Base-by-base conservation (phyloP, 225 moss, liverwort and hornwort species). In the Physcomitrellopsis africana region DNA sequence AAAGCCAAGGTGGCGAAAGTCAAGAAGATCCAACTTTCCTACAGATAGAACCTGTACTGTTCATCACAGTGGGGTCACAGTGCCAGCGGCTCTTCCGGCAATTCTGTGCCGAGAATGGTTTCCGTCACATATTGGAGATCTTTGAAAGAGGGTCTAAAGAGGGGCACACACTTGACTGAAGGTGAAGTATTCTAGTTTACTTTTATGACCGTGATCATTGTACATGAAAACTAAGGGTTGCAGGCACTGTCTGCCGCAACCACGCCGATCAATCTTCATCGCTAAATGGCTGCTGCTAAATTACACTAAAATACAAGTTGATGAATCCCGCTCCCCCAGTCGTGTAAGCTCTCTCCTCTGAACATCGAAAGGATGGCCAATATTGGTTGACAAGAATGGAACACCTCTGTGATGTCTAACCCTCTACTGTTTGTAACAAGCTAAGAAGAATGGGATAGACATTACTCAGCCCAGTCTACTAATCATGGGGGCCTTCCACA, bases 251-350 rank as follows among this genome's bases (percentile, higher is more conserved):
- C 49, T 32, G 67, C 56, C 56, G 62, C 69, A 51, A 11, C 15
- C 61, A 72, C 44, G 48, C 63, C 75, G 44, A 13, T 63, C 78
- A 57, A 78, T 61, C 27, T 56, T 75, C 68, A 23, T 56, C 26
- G 68, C 64, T 69, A 46, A 60, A 22, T 74, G 63, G 26, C 42
- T 74, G 74, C 68, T 75, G 72, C 76, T 70, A 82, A 74, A 63
- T 67, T 82, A 70, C 76, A 80, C 63, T 74, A 82, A 63, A 68
- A 67, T 77, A 72, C 82, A 86, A 60, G 52, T 51, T 63, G 69
- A 57, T 70, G 82, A 63, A 19, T 7, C 47, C 53, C 74, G 67
- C 57, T 46, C 77, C 51, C 77, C 74, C 80, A 69, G 83, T 68
- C 75, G 68, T 46, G 74, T 60, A 54, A 62, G 64, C 70, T 43